Evolutionary conservation across 2,329 filamentous ascomycete genomes (phyloP), one percentile per base, ranked within the genome.

Genomic region (Akanthomyces lecanii): DNA sequence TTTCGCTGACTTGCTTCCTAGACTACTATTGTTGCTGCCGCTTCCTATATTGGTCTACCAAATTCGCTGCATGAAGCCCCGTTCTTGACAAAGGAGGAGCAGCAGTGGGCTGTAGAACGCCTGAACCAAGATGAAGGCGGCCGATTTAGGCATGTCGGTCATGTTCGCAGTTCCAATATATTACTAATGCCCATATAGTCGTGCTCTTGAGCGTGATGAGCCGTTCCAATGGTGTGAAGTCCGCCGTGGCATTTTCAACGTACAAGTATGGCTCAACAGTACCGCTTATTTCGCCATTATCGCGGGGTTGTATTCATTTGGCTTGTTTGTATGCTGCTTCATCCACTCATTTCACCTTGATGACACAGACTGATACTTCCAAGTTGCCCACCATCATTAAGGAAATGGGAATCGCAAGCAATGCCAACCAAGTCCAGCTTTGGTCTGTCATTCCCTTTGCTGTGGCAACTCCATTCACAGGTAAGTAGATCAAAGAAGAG

Each of bases 401-500:
- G 65, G 81, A 79, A n/a, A 73, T 85, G 18, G 74, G 78, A 3
- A 82, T 82, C 53, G 82, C 82, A 1, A 78, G 79, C 63, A 80
- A 82, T 30, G 75, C 83, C 12, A 84, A 87, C 68, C 73, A 85
- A 67, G 80, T 83, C 0, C 85, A 88, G 66, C 77, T 88, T 7
- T 86, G 84, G 84, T 84, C 83, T 1, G 85, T 88, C 18, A 86
- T 87, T 44, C 85, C 85, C 0, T 88, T 88, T 67, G 85, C 85
- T 0, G 82, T 86, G 0, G 85, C 85, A 1, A 79, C 84, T 0
- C 74, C 84, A 1, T 73, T 84, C 10, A 85, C 82, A 23, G 79
- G 82, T 82, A 68, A 65, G 74, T 65, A 38, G 18, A 10, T 12
- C 12, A 2, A 16, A n/a, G 18, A 6, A 11, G 14, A 40, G 10